Conservation (phyloP, 2,329 filamentous ascomycete genomes). For the Botrytis pseudocinerea region DNA sequence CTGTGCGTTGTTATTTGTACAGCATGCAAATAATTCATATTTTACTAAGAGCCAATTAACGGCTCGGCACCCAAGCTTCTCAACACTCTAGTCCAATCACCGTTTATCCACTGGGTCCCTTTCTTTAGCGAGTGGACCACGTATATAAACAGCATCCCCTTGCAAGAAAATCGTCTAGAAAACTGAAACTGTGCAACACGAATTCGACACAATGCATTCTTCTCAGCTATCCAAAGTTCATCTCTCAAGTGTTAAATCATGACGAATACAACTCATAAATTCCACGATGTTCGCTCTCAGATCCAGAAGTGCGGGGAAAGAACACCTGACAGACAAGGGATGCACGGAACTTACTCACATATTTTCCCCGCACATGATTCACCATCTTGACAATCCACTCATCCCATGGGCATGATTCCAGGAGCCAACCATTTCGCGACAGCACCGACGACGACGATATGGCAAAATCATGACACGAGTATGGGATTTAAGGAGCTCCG, state of each 20-base stretch:
- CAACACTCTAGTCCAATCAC: conserved; percentile 9
- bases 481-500: conserved; percentile 10
- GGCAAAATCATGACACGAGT: not conserved
- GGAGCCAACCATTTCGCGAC: conserved; percentile 4
- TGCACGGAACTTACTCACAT: conserved; percentile 17
- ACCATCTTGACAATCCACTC: conserved; percentile 6
- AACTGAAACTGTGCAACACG: conserved; percentile 11
- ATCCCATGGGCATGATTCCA: conserved; percentile 15
- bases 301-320: conserved; percentile 13
- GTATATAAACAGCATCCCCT: conserved; percentile 20
- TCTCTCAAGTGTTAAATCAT: conserved; percentile 2
- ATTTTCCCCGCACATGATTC: conserved; percentile 24
- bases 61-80: not conserved
- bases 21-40: not conserved
- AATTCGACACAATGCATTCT: not conserved
- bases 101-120: conserved; percentile 4
- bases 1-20: conserved; percentile 15
- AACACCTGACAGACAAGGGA: conserved; percentile 12
- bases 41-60: not conserved
- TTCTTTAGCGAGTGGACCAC: conserved; percentile 23
- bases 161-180: conserved; percentile 5
- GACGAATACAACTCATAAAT: not conserved
- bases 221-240: conserved; percentile 1
- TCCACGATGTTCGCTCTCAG: conserved; percentile 1
- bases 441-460: not conserved